Percentiles rank a stretch among this genome's conserved stretches.
These are phyloP conservation scores for Candida bentonensis DNA, from an alignment of 805 yeast species.

Conservation along the genomic window DNA sequence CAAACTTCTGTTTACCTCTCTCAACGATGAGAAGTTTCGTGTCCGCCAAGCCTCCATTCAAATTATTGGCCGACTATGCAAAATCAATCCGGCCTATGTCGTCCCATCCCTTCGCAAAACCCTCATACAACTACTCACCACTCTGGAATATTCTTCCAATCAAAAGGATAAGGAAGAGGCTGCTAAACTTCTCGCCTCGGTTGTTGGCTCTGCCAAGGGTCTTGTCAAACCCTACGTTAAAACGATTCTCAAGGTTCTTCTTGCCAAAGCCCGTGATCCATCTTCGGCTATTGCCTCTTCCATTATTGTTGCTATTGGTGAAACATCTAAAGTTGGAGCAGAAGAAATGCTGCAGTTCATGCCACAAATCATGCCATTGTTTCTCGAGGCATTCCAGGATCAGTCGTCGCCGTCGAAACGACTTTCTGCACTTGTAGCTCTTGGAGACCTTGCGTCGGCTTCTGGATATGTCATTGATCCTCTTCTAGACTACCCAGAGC, in stretches of 20 bases:
- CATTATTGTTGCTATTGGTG: conserved; percentile 79
- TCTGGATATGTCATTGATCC: conserved; percentile 96
- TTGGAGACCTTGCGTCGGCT: conserved; percentile 80
- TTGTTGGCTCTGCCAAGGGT: conserved; percentile 65
- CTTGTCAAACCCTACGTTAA: conserved; percentile 83
- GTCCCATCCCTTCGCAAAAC: conserved; percentile 86
- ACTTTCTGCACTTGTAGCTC: conserved; percentile 74
- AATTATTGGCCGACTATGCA: conserved; percentile 70
- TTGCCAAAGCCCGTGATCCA: conserved; percentile 60
- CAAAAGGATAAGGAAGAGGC: conserved; percentile 76
- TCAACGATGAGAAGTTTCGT: conserved; percentile 80
- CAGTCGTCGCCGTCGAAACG: conserved; percentile 80
- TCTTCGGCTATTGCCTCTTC: conserved; percentile 70
- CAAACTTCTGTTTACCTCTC: conserved; percentile 66
- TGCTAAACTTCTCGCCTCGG: conserved; percentile 55
- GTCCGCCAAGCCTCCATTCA: conserved; percentile 67
- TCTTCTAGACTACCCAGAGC: conserved; percentile 76
- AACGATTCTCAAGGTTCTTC: conserved; percentile 73
- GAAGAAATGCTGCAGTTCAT: conserved; percentile 65
- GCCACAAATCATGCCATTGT: conserved; percentile 68
- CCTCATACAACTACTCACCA: conserved; percentile 70
- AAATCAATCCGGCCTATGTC: conserved; percentile 87
- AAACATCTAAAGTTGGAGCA: conserved; percentile 76
- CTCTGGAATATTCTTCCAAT: conserved; percentile 67
- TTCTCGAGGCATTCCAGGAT: conserved; percentile 79